Evolutionary conservation across 2,329 filamentous ascomycete species (phyloP).

Genomic region (Cordyceps cicadae): DNA sequence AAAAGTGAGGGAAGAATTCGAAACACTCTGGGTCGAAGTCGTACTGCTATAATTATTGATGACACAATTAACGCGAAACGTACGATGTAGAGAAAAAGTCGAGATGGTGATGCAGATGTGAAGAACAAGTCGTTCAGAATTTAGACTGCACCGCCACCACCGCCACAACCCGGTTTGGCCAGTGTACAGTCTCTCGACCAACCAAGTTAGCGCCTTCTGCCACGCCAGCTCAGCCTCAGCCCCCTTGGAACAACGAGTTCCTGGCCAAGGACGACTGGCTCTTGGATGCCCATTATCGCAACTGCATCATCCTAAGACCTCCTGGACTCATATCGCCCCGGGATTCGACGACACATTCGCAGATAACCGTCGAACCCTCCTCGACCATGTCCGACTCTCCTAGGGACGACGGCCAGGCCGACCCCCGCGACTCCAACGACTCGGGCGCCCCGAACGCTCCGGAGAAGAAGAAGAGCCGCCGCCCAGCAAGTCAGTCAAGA

Average conservation of each 20-base stretch:
- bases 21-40: too few species aligned
- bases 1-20: too few species aligned
- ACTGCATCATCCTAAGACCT: not conserved
- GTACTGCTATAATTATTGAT: too few species aligned
- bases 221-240: constrained; percentile 7
- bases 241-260: constrained; percentile 8
- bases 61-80: too few species aligned
- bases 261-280: not conserved
- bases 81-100: too few species aligned
- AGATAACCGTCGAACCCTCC: not conserved
- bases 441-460: constrained; percentile 37
- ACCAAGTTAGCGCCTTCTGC: not conserved
- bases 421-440: constrained; percentile 49
- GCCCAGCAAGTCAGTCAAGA: constrained; percentile 67
- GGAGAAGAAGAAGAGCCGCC: constrained; percentile 83
- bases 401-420: constrained; percentile 36
- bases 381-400: constrained; percentile 39
- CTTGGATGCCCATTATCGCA: not conserved
- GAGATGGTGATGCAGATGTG: too few species aligned
- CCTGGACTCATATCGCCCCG: not conserved
- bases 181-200: not conserved
- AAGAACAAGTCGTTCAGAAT: too few species aligned
- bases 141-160: constrained; percentile 1
- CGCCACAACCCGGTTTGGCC: not conserved
- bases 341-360: not conserved